phyloP scores from a whole-genome alignment of 2,329 filamentous ascomycete genomes.

The Xylaria sp. region DNA sequence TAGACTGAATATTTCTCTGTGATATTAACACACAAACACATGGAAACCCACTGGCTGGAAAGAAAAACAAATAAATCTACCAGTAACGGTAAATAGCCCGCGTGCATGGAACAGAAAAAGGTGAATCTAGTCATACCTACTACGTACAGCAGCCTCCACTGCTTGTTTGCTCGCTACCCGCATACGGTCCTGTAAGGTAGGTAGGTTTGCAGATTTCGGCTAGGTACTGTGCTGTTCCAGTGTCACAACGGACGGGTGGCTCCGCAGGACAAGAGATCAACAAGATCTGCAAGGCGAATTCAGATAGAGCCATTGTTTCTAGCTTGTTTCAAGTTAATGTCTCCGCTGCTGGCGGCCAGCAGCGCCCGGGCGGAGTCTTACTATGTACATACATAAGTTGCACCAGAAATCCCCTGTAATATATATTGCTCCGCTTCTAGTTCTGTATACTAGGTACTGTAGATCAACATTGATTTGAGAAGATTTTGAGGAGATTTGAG shows the following conservation, averaged over 20 bases:
- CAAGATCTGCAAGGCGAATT: conserved; percentile 33
- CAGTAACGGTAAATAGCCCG: neutral
- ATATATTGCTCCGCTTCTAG: neutral
- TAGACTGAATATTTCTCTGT: neutral
- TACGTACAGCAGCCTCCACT: neutral
- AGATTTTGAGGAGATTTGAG: neutral
- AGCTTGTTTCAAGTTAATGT: conserved; percentile 32
- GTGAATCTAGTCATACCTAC: neutral
- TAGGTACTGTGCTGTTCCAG: neutral
- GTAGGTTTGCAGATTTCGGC: conserved; percentile 5
- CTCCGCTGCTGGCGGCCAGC: conserved; percentile 14
- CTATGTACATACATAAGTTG: no score
- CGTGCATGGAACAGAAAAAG: neutral
- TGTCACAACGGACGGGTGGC: conserved; percentile 18
- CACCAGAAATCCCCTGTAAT: neutral
- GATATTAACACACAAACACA: no score
- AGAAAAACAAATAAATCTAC: neutral
- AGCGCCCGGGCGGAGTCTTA: conserved; percentile 9
- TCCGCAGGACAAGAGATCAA: conserved; percentile 33
- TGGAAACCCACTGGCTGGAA: no score
- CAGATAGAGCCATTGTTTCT: conserved; percentile 29
- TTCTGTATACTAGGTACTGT: neutral
- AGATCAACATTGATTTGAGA: conserved; percentile 15
- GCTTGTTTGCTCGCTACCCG: conserved; percentile 1
- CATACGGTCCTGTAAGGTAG: neutral